Evolutionary conservation across 2,329 filamentous ascomycete genomes (phyloP), one percentile per base, ranked within the genome.

Genomic region (Claviceps pusilla): DNA sequence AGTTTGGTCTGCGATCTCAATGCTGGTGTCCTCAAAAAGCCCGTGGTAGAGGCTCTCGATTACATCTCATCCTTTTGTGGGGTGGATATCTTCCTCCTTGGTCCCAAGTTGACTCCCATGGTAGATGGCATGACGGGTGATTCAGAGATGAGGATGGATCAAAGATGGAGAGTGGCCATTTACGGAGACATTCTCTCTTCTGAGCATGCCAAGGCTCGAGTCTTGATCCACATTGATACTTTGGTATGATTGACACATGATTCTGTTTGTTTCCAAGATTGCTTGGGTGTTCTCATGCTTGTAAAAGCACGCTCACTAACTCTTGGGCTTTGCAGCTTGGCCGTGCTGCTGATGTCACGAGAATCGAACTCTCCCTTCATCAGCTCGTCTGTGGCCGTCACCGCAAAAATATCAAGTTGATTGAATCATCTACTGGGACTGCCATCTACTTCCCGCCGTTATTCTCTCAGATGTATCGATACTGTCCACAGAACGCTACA

Each of bases 401-500:
- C 61, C 82, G 93, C 61, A 95, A 95, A 75, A 96, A 96, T 68
- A 95, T 98, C 73, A 97, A 97, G 74, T 75, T 93, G 63, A 96
- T 98, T 64, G 93, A 98, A 70, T 95, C 93, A 14, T 83, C 86
- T 33, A 97, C 93, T 14, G 89, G 90, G 63, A 97, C 93, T 9
- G 91, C 93, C 59, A 97, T 98, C 63, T 98, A 98, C 72, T 97
- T 98, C 66, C 93, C 93, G 33, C 89, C 90, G 7, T 86, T 91
- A 0, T 97, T 97, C 66, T 90, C 91, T 14, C 83, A 86, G 56
- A 84, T 96, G 59, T 96, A 93, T 65, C 86, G 88, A 56, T 98
- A 95, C 68, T 87, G 84, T 53, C 90, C 91, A 1, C 82, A 82
- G 7, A 88, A 87, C 59, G 89, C 89, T 24, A 82, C 82, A 54